Percentiles rank a stretch among this genome's conserved stretches.
These are phyloP conservation scores for Cutaneotrichosporon daszewskae DNA, from an alignment of 1,284 basidiomycete genomes.

Conservation along the genomic window DNA sequence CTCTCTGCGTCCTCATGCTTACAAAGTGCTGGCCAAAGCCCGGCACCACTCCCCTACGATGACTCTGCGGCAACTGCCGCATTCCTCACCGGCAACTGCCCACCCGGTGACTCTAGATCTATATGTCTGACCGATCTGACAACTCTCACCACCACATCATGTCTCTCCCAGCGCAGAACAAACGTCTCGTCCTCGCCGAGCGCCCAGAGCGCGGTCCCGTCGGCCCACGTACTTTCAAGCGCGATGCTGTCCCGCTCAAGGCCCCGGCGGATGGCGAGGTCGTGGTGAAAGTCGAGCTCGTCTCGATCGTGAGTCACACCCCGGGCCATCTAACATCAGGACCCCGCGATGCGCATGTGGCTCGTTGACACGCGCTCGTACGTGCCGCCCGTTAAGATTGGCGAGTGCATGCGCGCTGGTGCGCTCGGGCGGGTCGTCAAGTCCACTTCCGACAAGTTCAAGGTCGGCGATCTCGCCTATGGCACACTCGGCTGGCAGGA, in stretches of 20 bases:
- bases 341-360: constrained; percentile 82
- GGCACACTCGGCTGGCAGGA: constrained; percentile 65
- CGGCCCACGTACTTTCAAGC: constrained; percentile 60
- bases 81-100: no score
- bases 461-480: constrained; percentile 58
- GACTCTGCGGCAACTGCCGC: no score
- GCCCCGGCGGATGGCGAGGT: constrained; percentile 58
- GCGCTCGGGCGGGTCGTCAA: constrained; percentile 66
- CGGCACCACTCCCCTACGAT: no score
- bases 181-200: constrained; percentile 65
- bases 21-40: no score
- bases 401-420: constrained; percentile 68
- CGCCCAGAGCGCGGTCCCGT: constrained; percentile 60
- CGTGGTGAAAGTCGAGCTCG: constrained; percentile 65
- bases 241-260: constrained; percentile 55
- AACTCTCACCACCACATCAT: background rate
- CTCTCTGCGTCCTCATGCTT: no score
- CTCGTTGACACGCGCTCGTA: constrained; percentile 61
- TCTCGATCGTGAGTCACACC: constrained; percentile 54
- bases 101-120: no score
- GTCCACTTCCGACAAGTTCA: constrained; percentile 52
- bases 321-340: constrained; percentile 35
- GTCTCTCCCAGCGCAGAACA: constrained; percentile 43
- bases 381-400: constrained; percentile 63
- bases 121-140: background rate